Conservation (phyloP, 2,329 filamentous ascomycete species). For the Fusarium verticillioides region DNA sequence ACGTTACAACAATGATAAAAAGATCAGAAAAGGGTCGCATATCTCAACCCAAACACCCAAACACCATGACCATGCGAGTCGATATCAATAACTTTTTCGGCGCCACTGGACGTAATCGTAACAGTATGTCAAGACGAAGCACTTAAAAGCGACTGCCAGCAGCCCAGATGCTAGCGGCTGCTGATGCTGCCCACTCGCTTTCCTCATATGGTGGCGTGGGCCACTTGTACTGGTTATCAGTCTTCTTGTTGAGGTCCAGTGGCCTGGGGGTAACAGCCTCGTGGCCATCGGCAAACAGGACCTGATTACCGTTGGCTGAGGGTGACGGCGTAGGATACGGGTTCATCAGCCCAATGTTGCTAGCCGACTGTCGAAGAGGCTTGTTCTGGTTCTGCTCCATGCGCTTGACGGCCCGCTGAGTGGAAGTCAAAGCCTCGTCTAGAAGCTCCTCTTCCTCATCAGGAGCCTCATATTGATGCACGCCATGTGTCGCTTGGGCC, state of each 20-base stretch:
- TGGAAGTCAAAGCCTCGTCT: slow-evolving; percentile 85
- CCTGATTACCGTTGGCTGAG: slow-evolving; percentile 83
- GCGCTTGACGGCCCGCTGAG: slow-evolving; percentile 78
- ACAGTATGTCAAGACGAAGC: slow-evolving; percentile 14
- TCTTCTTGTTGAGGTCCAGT: slow-evolving; percentile 72
- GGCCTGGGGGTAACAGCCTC: slow-evolving; percentile 75
- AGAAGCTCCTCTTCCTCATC: slow-evolving; percentile 97
- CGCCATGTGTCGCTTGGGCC: slow-evolving; percentile 77
- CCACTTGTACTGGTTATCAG: slow-evolving; percentile 75
- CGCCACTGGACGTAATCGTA: slow-evolving; percentile 43
- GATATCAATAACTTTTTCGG: slow-evolving; percentile 43
- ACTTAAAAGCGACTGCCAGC: slow-evolving; percentile 71
- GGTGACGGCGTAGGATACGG: slow-evolving; percentile 76
- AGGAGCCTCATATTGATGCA: slow-evolving; percentile 90
- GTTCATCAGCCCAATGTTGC: slow-evolving; percentile 68
- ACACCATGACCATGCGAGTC: slow-evolving; percentile 46
- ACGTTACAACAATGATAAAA: slow-evolving; percentile 33
- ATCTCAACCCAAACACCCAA: slow-evolving; percentile 44
- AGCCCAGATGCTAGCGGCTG: slow-evolving; percentile 83
- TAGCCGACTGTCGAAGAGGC: slow-evolving; percentile 69
- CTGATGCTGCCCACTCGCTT: slow-evolving; percentile 87
- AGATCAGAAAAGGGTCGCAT: slow-evolving; percentile 29
- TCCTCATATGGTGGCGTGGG: slow-evolving; percentile 96
- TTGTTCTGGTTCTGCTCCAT: slow-evolving; percentile 64
- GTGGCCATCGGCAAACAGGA: slow-evolving; percentile 76